These are phyloP conservation scores for Rugosomyces carneus DNA, from an alignment of 1,284 basidiomycete species.

Conservation along the genomic window DNA sequence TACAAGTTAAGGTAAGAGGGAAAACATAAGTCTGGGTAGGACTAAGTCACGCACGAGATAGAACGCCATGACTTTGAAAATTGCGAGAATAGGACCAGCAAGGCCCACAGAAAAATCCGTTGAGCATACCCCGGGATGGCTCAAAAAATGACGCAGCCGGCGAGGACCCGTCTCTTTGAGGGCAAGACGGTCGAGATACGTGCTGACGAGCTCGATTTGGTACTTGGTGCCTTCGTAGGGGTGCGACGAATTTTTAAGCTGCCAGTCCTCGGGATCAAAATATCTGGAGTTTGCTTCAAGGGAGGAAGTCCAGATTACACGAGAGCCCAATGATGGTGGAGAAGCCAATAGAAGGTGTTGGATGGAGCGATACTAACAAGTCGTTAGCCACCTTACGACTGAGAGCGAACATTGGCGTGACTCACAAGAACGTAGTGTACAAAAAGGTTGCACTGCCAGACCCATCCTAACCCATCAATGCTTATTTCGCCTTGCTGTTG, in stretches of 20 bases:
- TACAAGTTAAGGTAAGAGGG: conserved; percentile 22
- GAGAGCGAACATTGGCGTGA: conserved; percentile 12
- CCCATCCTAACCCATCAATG: conserved; percentile 69
- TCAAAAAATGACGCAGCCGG: conserved; percentile 54
- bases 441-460: conserved; percentile 86
- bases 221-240: conserved; percentile 79
- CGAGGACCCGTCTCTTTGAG: conserved; percentile 23
- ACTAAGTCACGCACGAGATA: conserved; percentile 58
- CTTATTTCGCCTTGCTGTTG: conserved; percentile 61
- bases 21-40: background rate
- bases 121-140: conserved; percentile 70
- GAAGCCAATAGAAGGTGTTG: conserved; percentile 43
- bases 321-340: conserved; percentile 36
- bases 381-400: background rate
- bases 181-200: conserved; percentile 47
- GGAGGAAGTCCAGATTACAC: conserved; percentile 81
- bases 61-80: conserved; percentile 55
- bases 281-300: conserved; percentile 51
- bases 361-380: conserved; percentile 52
- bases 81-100: conserved; percentile 42
- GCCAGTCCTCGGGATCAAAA: conserved; percentile 67
- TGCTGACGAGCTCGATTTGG: conserved; percentile 69
- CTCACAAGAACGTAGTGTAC: conserved; percentile 78
- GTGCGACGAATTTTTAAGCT: conserved; percentile 53
- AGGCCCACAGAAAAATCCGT: conserved; percentile 59